Percentiles rank a stretch among this genome's conserved stretches.
These are phyloP conservation scores for Drechslerella dactyloides DNA, from an alignment of 2,329 filamentous ascomycete species.

Conservation along the genomic window DNA sequence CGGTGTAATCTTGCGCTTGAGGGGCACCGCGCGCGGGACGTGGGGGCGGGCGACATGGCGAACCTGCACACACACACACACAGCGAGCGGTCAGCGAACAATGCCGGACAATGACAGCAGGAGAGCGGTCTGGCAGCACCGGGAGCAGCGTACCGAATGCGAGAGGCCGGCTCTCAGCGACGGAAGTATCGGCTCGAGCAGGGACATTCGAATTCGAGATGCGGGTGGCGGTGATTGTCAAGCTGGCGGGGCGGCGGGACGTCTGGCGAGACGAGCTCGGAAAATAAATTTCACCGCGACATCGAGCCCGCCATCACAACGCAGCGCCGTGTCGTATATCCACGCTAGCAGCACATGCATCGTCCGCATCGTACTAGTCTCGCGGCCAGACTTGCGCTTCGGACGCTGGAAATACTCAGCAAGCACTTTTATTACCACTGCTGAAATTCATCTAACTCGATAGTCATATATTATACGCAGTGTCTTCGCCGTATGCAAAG, in stretches of 20 bases:
- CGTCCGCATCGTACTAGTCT: too few relatives aligned
- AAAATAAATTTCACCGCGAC: slow-evolving; percentile 25
- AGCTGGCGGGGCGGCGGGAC: not conserved
- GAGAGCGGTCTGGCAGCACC: not conserved
- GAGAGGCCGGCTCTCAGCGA: slow-evolving; percentile 48
- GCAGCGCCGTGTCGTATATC: not conserved
- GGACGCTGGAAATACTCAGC: not conserved
- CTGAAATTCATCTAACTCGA: not conserved
- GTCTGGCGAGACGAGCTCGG: slow-evolving; percentile 9
- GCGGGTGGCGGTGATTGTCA: not conserved
- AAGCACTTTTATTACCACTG: not conserved
- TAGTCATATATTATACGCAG: too few relatives aligned
- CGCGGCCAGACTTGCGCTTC: too few relatives aligned
- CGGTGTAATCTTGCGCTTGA: slow-evolving; percentile 39
- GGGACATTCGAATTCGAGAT: slow-evolving; percentile 29
- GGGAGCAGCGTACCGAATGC: slow-evolving; percentile 31
- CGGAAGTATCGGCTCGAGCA: slow-evolving; percentile 48
- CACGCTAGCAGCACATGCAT: too few relatives aligned
- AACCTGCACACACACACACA: slow-evolving; percentile 3
- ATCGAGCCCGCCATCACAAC: not conserved
- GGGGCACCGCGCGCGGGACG: slow-evolving; percentile 4
- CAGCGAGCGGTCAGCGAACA: slow-evolving; percentile 3
- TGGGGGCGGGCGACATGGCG: slow-evolving; percentile 31
- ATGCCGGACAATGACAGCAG: not conserved
- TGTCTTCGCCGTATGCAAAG: not conserved